Evolutionary conservation across 331 rosid genomes (phyloP).

Genomic region (Dryas integrifolia): DNA sequence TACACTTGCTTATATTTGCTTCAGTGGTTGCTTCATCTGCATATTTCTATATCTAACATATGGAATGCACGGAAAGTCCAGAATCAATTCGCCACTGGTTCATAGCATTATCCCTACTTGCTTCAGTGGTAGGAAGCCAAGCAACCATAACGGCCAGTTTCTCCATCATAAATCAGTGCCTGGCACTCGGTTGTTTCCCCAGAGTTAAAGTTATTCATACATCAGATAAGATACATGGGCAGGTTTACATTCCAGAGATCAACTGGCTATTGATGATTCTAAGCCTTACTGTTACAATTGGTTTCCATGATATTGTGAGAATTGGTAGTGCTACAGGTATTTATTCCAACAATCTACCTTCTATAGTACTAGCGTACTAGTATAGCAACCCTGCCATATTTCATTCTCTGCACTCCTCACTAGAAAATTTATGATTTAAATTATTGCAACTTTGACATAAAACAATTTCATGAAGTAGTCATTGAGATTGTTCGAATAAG

Average conservation of each 20-base stretch:
- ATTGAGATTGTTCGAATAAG: too few relatives aligned
- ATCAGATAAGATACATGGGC: conserved; percentile 65
- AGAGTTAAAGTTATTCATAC: conserved; percentile 84
- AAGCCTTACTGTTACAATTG: conserved; percentile 61
- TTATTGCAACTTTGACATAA: too few relatives aligned
- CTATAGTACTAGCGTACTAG: neutral
- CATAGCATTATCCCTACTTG: conserved; percentile 52
- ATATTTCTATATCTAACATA: conserved; percentile 23
- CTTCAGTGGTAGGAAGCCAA: conserved; percentile 87
- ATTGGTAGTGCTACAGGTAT: conserved; percentile 80
- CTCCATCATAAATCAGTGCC: conserved; percentile 77
- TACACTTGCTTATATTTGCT: neutral
- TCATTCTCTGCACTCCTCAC: neutral
- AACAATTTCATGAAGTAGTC: too few relatives aligned
- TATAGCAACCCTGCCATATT: neutral
- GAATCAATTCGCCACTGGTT: conserved; percentile 45
- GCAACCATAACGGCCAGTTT: conserved; percentile 78
- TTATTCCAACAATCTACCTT: neutral
- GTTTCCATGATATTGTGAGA: conserved; percentile 55
- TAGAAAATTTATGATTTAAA: neutral
- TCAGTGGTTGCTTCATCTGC: conserved; percentile 2
- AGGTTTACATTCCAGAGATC: conserved; percentile 77
- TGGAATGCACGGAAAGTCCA: conserved; percentile 32
- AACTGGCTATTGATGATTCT: conserved; percentile 79
- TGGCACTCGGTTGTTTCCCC: conserved; percentile 75